Evolutionary conservation across 2,329 filamentous ascomycete genomes (phyloP).

Genomic region (Talaromyces islandicus): DNA sequence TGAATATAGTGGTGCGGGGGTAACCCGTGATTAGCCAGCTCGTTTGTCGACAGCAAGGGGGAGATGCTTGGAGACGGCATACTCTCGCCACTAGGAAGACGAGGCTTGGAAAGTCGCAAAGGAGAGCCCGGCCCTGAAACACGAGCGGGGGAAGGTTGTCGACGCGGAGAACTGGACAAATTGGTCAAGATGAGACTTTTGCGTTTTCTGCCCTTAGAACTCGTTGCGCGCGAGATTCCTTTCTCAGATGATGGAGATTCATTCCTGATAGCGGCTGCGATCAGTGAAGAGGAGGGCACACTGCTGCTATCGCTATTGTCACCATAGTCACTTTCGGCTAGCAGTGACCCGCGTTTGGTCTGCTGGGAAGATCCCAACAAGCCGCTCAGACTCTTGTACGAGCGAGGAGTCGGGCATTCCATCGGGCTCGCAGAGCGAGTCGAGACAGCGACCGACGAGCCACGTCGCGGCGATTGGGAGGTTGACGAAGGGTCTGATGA

Average conservation of each 20-base stretch:
- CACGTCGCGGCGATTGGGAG: slow-evolving; percentile 41
- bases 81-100: slow-evolving; percentile 52
- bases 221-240: slow-evolving; percentile 68
- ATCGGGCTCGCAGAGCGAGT: slow-evolving; percentile 84
- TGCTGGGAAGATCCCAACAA: slow-evolving; percentile 52
- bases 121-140: slow-evolving; percentile 73
- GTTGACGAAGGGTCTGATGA: slow-evolving; percentile 45
- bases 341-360: slow-evolving; percentile 69
- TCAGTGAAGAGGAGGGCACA: slow-evolving; percentile 66
- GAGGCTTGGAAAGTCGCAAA: slow-evolving; percentile 76
- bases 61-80: slow-evolving; percentile 83
- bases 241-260: slow-evolving; percentile 90
- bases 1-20: slow-evolving; percentile 42
- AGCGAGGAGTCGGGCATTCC: slow-evolving; percentile 86
- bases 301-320: slow-evolving; percentile 74
- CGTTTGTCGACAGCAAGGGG: slow-evolving; percentile 74
- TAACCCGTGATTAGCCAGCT: slow-evolving; percentile 53
- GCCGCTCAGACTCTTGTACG: slow-evolving; percentile 58
- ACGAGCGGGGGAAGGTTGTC: slow-evolving; percentile 84
- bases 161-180: slow-evolving; percentile 64
- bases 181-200: slow-evolving; percentile 79
- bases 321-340: slow-evolving; percentile 79
- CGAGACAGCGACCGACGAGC: slow-evolving; percentile 63
- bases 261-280: slow-evolving; percentile 65
- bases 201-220: slow-evolving; percentile 75